Base-by-base conservation (phyloP, 108 stramenopile genomes). In the Stephanodiscus triporus region DNA sequence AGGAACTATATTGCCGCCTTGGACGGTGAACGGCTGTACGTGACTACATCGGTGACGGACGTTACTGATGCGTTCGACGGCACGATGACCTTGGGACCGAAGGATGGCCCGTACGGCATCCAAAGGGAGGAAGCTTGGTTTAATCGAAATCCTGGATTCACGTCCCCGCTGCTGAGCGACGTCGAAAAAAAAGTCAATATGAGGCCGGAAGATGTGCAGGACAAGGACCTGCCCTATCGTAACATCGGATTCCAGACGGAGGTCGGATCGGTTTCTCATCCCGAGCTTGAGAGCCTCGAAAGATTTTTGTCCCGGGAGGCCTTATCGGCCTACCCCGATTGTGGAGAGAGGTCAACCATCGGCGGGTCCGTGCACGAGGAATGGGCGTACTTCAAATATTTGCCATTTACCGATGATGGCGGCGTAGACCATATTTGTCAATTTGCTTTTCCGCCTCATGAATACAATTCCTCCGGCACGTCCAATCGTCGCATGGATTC, bases 171-270 rank as follows among this genome's bases (percentile, higher is more conserved):
- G 14, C 53, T 75, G 42, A 78, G 58, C 22, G 48, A 66, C 29
- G 49, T 66, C 6, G 77, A 78, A 17, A 36, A 60, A 0, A n/a
- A 37, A n/a, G 63, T 29, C 57, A 71, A 71, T 24, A 56, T 66
- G n/a, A 26, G 16, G 23, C 40, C 37, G 19, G n/a, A 45, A 26
- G 65, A 71, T 66, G 29, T 66, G 6, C 45, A 20, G 26, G 63
- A 78, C 34, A 49, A 57, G 40, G 34, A 51, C 38, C 42, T 65
- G 10, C 70, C 77, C 19, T 69, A 68, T 22, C 67, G 77, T 11
- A 85, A 68, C 20, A 79, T 87, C 61, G 75, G 72, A 14, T 87
- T 87, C 70, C 86, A 87, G 59, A 78, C 86, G n/a, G 86, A 87
- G 63, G 68, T 83, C 26, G 86, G 86, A 50, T 78, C 77, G 5